Evolutionary conservation across 805 yeast genomes (phyloP), one percentile per base, ranked within the genome.

Genomic region (Myxozyma nipponensis): DNA sequence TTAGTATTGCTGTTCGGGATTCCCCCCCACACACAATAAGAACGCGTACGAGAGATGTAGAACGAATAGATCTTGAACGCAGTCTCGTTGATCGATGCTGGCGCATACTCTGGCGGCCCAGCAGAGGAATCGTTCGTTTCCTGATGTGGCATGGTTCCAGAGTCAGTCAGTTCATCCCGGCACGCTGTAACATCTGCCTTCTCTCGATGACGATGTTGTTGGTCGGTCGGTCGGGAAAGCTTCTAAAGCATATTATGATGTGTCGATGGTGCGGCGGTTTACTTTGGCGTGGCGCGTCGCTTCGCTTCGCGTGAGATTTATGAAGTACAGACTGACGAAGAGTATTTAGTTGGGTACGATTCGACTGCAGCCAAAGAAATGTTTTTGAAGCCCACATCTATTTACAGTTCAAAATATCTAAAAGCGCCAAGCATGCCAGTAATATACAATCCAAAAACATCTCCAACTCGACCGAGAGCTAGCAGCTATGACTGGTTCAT

Each of bases 1-100:
- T n/a, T n/a, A n/a, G n/a, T n/a, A n/a, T n/a, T n/a, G n/a, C n/a
- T n/a, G n/a, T n/a, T n/a, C n/a, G n/a, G n/a, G n/a, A n/a, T n/a
- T n/a, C n/a, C n/a, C n/a, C n/a, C n/a, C n/a, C n/a, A n/a, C n/a
- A n/a, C n/a, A n/a, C n/a, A n/a, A n/a, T n/a, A 5, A 26, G 28
- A 15, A 18, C 26, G 22, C 47, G 15, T 38, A 53, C 57, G 6
- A n/a, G 56, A 44, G 41, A 54, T 51, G 42, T 47, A 54, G 39
- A 39, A 54, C 5, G 58, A 50, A 30, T 44, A 54, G 23, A 54
- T 40, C 13, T 28, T 28, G 32, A 28, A 28, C 13, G 32, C 32
- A 28, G 32, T 9, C 13, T 28, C 32, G 13, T 28, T 28, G 13
- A 28, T 13, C 7, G 32, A 9, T 9, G 13, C 32, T 9, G 7